Evolutionary conservation across 2,329 filamentous ascomycete genomes (phyloP), one percentile per base, ranked within the genome.

Genomic region (Scytalidium sp.): DNA sequence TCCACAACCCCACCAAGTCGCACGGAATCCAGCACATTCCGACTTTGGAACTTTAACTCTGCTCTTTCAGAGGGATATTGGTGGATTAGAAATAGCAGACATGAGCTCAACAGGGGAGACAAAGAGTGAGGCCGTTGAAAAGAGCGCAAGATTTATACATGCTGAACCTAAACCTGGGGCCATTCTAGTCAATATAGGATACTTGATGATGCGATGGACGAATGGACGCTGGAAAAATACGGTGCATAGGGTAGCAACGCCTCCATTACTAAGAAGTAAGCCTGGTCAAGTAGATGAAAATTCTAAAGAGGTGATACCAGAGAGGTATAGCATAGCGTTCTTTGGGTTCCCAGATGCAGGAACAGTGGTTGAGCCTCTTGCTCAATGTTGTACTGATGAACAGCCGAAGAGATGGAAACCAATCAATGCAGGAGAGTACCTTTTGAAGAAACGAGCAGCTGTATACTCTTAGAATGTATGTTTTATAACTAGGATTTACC

Each of bases 31-130:
- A n/a, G n/a, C n/a, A n/a, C n/a, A n/a, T n/a, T n/a, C n/a, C 3
- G 76, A 79, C 52, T 79, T 73, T 72, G 71, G 64, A 58, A 67
- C 51, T 54, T 47, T 79, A 27, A 79, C 75, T 0, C 54, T 79
- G 54, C 63, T 78, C 7, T 76, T 78, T 54, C 75, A 79, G 56
- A 75, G 78, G 53, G 66, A 69, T 11, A 67, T 67, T 46, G 73
- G 73, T 5, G 75, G 75, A 0, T 57, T 79, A 15, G 70, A 78
- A 53, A 70, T 77, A n/a, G 68, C 73, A 53, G 68, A 75, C 46
- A 63, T n/a, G n/a, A n/a, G n/a, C n/a, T n/a, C n/a, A n/a, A n/a
- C n/a, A n/a, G n/a, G n/a, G n/a, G n/a, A n/a, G n/a, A n/a, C n/a
- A n/a, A n/a, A n/a, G n/a, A n/a, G n/a, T n/a, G n/a, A n/a, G n/a